These are phyloP conservation scores for Penicillium argentinense DNA, from an alignment of 495 filamentous ascomycete species.

Conservation along the genomic window DNA sequence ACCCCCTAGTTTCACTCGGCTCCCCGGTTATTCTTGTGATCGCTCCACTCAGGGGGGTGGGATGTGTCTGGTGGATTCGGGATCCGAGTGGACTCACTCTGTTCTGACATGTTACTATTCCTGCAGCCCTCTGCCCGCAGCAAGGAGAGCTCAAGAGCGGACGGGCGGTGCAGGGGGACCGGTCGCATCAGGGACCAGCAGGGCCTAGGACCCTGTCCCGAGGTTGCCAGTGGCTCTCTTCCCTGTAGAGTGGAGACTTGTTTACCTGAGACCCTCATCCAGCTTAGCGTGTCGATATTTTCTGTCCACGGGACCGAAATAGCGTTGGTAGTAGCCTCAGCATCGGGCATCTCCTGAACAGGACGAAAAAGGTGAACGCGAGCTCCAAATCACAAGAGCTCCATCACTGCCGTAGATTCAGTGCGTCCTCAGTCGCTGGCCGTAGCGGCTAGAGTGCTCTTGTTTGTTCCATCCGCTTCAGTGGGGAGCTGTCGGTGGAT, in stretches of 20 bases:
- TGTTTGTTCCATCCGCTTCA: background rate
- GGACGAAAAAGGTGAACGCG: too few species aligned
- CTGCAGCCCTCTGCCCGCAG: slow-evolving; percentile 1
- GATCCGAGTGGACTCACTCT: background rate
- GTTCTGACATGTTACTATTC: slow-evolving; percentile 14
- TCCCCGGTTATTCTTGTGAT: slow-evolving; percentile 5
- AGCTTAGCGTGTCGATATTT: slow-evolving; percentile 3
- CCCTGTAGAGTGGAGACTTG: too few species aligned
- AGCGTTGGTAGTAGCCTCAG: too few species aligned
- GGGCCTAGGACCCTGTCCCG: background rate
- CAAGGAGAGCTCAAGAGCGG: background rate
- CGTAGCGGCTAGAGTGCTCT: too few species aligned
- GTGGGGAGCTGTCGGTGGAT: background rate
- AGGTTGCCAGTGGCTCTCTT: background rate
- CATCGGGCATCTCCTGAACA: too few species aligned
- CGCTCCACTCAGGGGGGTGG: slow-evolving; percentile 4
- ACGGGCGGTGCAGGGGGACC: background rate
- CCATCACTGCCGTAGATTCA: too few species aligned
- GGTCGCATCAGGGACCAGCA: slow-evolving; percentile 1
- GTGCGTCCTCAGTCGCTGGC: too few species aligned
- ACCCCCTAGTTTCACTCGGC: slow-evolving; percentile 26
- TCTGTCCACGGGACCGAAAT: background rate
- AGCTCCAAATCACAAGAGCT: too few species aligned
- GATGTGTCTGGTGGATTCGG: background rate
- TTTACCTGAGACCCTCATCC: slow-evolving; percentile 16